These are phyloP conservation scores for Ciborinia camelliae DNA, from an alignment of 2,329 filamentous ascomycete species.

Conservation along the genomic window DNA sequence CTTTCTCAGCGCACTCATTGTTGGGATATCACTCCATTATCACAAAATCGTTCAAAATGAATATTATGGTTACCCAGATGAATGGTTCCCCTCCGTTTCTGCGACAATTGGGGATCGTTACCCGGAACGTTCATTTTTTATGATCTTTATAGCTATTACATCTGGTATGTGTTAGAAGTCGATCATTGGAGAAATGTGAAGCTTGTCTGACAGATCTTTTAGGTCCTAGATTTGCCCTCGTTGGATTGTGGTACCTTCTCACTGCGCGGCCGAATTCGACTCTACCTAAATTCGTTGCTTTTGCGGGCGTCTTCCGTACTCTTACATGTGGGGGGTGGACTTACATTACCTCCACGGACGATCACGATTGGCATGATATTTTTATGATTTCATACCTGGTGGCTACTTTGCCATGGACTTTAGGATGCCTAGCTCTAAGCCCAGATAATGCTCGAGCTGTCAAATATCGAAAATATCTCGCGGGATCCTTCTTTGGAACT, in stretches of 20 bases:
- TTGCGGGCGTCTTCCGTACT: constrained; percentile 80
- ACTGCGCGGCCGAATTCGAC: constrained; percentile 71
- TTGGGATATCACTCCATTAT: constrained; percentile 82
- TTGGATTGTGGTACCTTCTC: constrained; percentile 87
- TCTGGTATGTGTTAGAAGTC: constrained; percentile 59
- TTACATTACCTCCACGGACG: constrained; percentile 95
- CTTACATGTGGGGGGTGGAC: constrained; percentile 97
- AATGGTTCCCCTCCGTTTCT: constrained; percentile 96
- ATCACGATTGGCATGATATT: constrained; percentile 98
- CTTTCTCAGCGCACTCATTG: constrained; percentile 79
- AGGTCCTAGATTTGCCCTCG: constrained; percentile 88
- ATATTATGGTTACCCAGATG: constrained; percentile 87
- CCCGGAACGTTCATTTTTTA: constrained; percentile 93
- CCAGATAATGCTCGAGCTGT: constrained; percentile 78
- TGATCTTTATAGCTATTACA: constrained; percentile 94
- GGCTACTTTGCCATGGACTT: constrained; percentile 90
- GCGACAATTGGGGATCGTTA: constrained; percentile 97
- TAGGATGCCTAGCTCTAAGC: constrained; percentile 84
- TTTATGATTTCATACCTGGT: constrained; percentile 99
- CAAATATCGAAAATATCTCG: constrained; percentile 84
- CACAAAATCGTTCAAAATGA: constrained; percentile 98
- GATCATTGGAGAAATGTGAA: neutral
- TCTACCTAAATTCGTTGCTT: constrained; percentile 77
- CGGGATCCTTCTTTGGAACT: constrained; percentile 82
- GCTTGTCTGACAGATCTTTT: constrained; percentile 23